Percentiles rank a stretch among this genome's conserved stretches.
phyloP scores from a whole-genome alignment of 352 stramenopile species.

The Globisporangium iwayamae region DNA sequence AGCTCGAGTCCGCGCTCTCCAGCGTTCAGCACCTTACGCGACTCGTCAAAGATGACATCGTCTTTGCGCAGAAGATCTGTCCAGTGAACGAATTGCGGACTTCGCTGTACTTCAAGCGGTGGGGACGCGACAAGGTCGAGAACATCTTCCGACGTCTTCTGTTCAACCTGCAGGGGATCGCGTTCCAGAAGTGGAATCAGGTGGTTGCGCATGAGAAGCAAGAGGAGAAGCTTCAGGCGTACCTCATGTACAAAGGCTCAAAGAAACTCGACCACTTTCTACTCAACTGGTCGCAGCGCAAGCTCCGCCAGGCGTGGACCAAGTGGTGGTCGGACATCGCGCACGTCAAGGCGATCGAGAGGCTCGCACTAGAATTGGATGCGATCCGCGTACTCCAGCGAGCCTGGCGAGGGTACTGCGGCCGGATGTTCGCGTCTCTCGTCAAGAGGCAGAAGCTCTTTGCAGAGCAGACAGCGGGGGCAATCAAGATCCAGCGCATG shows the following conservation, averaged over 20 bases:
- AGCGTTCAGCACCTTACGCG: constrained; percentile 66
- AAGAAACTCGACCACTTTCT: constrained; percentile 74
- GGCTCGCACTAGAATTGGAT: constrained; percentile 39
- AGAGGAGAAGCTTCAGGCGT: constrained; percentile 66
- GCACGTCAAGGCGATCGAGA: constrained; percentile 48
- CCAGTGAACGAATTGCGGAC: constrained; percentile 55
- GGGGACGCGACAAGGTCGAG: constrained; percentile 74
- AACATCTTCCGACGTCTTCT: constrained; percentile 68
- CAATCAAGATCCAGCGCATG: constrained; percentile 51
- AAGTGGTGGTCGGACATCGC: constrained; percentile 64
- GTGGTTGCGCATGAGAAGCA: constrained; percentile 56
- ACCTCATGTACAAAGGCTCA: constrained; percentile 76
- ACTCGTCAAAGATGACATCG: constrained; percentile 74
- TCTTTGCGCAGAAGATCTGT: constrained; percentile 64
- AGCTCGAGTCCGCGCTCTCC: constrained; percentile 53
- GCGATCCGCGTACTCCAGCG: constrained; percentile 59
- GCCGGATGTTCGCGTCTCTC: constrained; percentile 38
- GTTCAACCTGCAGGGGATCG: constrained; percentile 60
- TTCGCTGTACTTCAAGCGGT: constrained; percentile 78
- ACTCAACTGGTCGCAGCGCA: constrained; percentile 65
- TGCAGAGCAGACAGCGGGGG: constrained; percentile 34
- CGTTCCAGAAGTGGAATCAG: constrained; percentile 57
- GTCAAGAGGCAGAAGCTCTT: constrained; percentile 43
- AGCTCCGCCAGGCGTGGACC: constrained; percentile 60
- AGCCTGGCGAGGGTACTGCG: constrained; percentile 48